A percentile compares a stretch with the other conserved stretches of the same genome.
phyloP scores from a whole-genome alignment of 23 red algal species.

The Agarophyton chilense region DNA sequence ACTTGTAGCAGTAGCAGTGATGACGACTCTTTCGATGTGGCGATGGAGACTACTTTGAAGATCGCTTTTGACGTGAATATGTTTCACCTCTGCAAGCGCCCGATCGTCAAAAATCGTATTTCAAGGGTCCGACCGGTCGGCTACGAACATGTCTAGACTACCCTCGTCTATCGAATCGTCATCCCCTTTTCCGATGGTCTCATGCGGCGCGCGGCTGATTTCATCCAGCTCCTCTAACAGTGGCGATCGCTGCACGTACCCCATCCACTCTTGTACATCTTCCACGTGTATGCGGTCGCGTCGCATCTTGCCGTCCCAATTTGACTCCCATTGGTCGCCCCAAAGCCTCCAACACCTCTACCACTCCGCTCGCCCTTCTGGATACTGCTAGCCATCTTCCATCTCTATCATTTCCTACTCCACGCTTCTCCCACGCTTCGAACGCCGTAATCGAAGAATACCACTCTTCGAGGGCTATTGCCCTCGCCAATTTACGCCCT shows the following conservation, averaged over 20 bases:
- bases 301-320: not conserved
- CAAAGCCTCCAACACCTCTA: conserved; percentile 36
- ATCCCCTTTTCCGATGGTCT: too few species aligned
- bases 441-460: conserved; percentile 50
- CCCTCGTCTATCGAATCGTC: too few species aligned
- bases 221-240: too few species aligned
- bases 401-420: conserved; percentile 22
- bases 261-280: too few species aligned
- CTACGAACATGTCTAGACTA: too few species aligned
- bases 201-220: too few species aligned
- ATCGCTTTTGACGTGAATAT: not conserved
- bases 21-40: not conserved
- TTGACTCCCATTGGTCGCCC: not conserved
- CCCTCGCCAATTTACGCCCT: conserved; percentile 38
- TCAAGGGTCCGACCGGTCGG: conserved; percentile 40
- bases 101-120: conserved; percentile 38
- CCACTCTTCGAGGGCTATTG: conserved; percentile 33
- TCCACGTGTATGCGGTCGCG: not conserved
- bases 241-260: too few species aligned
- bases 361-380: conserved; percentile 41
- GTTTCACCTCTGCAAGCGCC: conserved; percentile 5
- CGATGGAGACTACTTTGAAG: not conserved
- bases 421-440: conserved; percentile 29
- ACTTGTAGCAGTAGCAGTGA: not conserved
- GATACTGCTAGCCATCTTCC: conserved; percentile 44